phyloP scores from a whole-genome alignment of 2,329 filamentous ascomycete genomes.

The Bipolaris sorokiniana region DNA sequence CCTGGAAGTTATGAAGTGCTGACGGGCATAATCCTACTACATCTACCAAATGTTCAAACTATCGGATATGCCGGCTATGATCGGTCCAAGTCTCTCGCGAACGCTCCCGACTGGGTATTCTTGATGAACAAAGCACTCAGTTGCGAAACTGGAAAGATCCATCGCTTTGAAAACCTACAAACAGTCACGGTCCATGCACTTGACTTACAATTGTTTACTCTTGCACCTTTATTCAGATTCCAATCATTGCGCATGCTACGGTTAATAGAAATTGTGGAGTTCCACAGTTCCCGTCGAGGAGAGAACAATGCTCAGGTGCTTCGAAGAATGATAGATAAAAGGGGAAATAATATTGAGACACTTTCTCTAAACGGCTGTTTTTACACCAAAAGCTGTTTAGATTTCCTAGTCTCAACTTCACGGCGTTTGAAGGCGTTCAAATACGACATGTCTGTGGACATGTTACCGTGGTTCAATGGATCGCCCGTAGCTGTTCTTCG shows the following conservation, averaged over 20 bases:
- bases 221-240: slow-evolving; percentile 33
- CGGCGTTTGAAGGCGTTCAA: slow-evolving; percentile 22
- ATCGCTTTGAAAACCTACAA: slow-evolving; percentile 26
- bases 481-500: no score
- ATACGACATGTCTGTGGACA: slow-evolving; percentile 4
- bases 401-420: slow-evolving; percentile 24
- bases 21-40: slow-evolving; percentile 28
- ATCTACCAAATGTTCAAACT: slow-evolving; percentile 28
- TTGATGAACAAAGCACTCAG: slow-evolving; percentile 25
- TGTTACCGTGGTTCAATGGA: no score
- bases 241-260: slow-evolving; percentile 27
- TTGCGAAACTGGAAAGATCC: slow-evolving; percentile 16
- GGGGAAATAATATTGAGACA: slow-evolving; percentile 24
- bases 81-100: no score
- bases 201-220: slow-evolving; percentile 14
- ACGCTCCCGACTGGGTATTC: slow-evolving; percentile 26
- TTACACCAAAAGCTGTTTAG: slow-evolving; percentile 17
- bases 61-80: no score
- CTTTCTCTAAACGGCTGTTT: slow-evolving; percentile 23
- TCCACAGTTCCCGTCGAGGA: neutral
- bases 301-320: slow-evolving; percentile 13
- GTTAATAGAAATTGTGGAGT: slow-evolving; percentile 19
- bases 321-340: slow-evolving; percentile 21
- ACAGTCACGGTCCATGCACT: slow-evolving; percentile 23
- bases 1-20: slow-evolving; percentile 23